Conservation (phyloP, 768 basidiomycete genomes). For the Strobilomyces dryophilus region DNA sequence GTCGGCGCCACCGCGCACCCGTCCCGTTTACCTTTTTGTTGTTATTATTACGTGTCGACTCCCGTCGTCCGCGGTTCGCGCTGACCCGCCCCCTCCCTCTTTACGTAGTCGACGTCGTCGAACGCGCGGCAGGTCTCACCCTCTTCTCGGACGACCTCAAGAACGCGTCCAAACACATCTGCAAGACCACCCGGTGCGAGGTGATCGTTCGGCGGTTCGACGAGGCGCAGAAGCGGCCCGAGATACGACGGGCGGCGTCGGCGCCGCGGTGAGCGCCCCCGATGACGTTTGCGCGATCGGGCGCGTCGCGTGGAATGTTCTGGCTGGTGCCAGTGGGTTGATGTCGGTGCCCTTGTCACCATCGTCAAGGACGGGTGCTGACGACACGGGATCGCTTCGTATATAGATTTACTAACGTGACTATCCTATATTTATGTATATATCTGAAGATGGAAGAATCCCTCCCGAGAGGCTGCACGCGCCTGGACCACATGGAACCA, state of each 20-base stretch:
- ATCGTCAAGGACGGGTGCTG: background rate
- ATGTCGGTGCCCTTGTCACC: too few relatives aligned
- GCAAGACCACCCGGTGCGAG: constrained; percentile 84
- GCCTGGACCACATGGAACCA: background rate
- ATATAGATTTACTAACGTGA: constrained; percentile 9
- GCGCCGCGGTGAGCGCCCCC: background rate
- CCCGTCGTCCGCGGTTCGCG: background rate
- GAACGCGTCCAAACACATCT: constrained; percentile 73
- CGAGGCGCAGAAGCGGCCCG: constrained; percentile 72
- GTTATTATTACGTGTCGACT: too few relatives aligned
- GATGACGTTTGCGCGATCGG: constrained; percentile 10
- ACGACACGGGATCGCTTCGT: constrained; percentile 21
- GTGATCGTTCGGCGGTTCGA: constrained; percentile 88
- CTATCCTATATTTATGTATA: constrained; percentile 19
- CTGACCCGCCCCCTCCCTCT: background rate
- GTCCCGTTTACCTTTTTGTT: too few relatives aligned
- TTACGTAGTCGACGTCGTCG: constrained; percentile 80
- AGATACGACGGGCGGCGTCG: constrained; percentile 45
- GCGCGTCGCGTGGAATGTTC: background rate
- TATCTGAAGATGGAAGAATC: constrained; percentile 6
- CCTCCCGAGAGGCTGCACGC: background rate
- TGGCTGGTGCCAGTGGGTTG: too few relatives aligned
- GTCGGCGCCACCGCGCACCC: too few relatives aligned
- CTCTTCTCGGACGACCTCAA: constrained; percentile 86
- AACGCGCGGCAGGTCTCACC: constrained; percentile 81